Evolutionary conservation across 768 basidiomycete genomes (phyloP).

Genomic region (Boletellus ananas): DNA sequence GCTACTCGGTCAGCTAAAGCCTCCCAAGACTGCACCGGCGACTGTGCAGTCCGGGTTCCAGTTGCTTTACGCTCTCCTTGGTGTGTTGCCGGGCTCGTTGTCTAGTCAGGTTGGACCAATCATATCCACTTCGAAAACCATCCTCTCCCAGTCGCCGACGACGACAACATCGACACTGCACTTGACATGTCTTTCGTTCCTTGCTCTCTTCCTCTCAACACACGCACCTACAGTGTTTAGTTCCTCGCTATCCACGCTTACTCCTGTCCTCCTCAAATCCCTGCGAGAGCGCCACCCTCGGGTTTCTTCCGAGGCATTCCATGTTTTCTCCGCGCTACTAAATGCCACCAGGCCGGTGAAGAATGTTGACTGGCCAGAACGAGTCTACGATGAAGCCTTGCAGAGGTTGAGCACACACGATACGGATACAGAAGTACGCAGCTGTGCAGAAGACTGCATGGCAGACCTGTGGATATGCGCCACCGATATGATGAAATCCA

Average conservation of each 20-base stretch:
- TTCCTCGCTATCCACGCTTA: conserved; percentile 59
- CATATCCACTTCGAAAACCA: conserved; percentile 56
- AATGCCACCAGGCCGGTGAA: conserved; percentile 70
- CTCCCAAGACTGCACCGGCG: conserved; percentile 67
- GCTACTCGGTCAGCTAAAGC: conserved; percentile 81
- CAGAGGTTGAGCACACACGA: conserved; percentile 69
- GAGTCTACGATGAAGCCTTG: conserved; percentile 72
- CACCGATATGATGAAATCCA: conserved; percentile 61
- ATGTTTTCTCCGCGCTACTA: conserved; percentile 79
- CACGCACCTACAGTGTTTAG: conserved; percentile 57
- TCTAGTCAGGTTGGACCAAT: conserved; percentile 64
- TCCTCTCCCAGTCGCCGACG: conserved; percentile 63
- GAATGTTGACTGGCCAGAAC: conserved; percentile 60
- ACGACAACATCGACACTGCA: conserved; percentile 81
- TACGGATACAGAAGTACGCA: conserved; percentile 88
- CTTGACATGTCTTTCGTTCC: conserved; percentile 80
- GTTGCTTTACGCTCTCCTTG: conserved; percentile 69
- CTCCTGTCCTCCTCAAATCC: conserved; percentile 70
- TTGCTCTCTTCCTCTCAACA: conserved; percentile 74
- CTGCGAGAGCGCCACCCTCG: conserved; percentile 84
- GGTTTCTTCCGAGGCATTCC: conserved; percentile 84
- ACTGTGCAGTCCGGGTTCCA: conserved; percentile 85
- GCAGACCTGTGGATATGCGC: conserved; percentile 88
- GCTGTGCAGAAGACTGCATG: conserved; percentile 75
- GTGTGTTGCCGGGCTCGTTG: conserved; percentile 80